phyloP scores from a whole-genome alignment of 768 basidiomycete species.

The Trametes coccinea region DNA sequence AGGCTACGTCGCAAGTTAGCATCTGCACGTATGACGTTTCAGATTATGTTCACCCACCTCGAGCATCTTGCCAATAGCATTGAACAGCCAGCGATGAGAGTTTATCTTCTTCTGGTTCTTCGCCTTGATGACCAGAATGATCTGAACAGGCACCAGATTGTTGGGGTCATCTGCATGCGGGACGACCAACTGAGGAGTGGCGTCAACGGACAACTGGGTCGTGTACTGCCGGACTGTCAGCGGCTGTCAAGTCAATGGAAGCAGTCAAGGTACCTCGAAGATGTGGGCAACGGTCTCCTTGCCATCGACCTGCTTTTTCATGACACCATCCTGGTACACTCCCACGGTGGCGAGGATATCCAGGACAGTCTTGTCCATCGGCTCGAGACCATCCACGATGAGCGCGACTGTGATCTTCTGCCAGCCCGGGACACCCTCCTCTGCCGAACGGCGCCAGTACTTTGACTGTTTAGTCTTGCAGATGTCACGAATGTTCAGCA shows the following conservation, averaged over 20 bases:
- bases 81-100: constrained; percentile 95
- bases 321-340: constrained; percentile 92
- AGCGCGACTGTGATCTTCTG: constrained; percentile 89
- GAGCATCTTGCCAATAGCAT: constrained; percentile 83
- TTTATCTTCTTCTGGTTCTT: constrained; percentile 97
- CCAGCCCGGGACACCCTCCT: constrained; percentile 86
- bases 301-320: constrained; percentile 89
- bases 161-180: constrained; percentile 89
- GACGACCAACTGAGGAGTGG: constrained; percentile 86
- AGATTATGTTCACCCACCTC: constrained; percentile 47
- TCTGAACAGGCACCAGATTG: constrained; percentile 90
- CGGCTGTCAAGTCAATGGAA: background rate
- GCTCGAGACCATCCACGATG: constrained; percentile 89
- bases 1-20: constrained; percentile 49
- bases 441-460: constrained; percentile 82
- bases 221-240: constrained; percentile 68
- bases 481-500: constrained; percentile 97
- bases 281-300: constrained; percentile 93
- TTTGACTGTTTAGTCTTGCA: constrained; percentile 95
- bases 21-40: background rate
- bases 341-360: constrained; percentile 89
- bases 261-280: constrained; percentile 67
- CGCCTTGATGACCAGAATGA: constrained; percentile 89
- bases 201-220: constrained; percentile 91
- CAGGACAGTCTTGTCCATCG: constrained; percentile 94